Evolutionary conservation across 495 filamentous ascomycete species (phyloP).

Genomic region (Daldinia childiae): DNA sequence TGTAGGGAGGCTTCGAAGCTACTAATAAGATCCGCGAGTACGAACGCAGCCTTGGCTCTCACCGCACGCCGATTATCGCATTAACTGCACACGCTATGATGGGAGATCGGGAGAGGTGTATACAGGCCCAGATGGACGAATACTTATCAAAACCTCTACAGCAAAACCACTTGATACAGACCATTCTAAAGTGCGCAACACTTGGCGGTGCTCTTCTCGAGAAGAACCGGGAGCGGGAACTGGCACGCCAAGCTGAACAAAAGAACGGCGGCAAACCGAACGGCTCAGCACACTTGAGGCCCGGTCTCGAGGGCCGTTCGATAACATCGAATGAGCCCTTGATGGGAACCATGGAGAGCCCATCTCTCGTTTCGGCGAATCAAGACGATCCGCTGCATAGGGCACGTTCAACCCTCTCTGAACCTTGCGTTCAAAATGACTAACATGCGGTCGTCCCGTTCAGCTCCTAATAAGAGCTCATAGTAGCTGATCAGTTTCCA

Average conservation of each 20-base stretch:
- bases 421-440: conserved; percentile 46
- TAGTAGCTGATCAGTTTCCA: conserved; percentile 53
- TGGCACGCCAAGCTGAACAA: conserved; percentile 51
- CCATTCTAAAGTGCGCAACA: conserved; percentile 94
- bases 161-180: conserved; percentile 98
- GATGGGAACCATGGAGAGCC: conserved; percentile 66
- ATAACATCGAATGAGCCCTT: conserved; percentile 71
- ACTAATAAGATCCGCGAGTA: conserved; percentile 97
- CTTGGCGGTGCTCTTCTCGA: conserved; percentile 90
- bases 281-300: conserved; percentile 41
- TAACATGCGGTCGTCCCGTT: conserved; percentile 45
- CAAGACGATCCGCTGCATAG: conserved; percentile 75
- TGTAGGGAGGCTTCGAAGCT: conserved; percentile 92
- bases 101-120: conserved; percentile 97
- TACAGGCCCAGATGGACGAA: conserved; percentile 98
- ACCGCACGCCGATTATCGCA: conserved; percentile 94
- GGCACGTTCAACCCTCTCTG: conserved; percentile 66
- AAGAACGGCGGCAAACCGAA: conserved; percentile 39
- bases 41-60: conserved; percentile 78
- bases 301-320: conserved; percentile 58
- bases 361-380: conserved; percentile 66
- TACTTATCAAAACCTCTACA: conserved; percentile 98
- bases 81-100: conserved; percentile 99
- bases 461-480: conserved; percentile 60
- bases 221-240: conserved; percentile 61